phyloP scores from a whole-genome alignment of 2,329 filamentous ascomycete genomes.

The Fusarium aywerte region DNA sequence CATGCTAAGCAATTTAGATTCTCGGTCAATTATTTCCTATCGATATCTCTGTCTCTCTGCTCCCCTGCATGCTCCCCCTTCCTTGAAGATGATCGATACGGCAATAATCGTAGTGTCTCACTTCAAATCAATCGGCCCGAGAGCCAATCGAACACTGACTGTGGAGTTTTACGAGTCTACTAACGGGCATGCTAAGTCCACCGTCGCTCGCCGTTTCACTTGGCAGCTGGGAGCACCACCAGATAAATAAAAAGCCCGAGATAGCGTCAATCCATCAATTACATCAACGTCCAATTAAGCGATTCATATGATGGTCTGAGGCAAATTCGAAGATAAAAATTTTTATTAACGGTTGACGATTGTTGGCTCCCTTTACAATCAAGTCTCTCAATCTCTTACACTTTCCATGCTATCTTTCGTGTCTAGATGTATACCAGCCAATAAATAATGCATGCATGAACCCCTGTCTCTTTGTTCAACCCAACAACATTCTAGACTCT shows the following conservation, averaged over 20 bases:
- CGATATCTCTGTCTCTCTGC: neutral
- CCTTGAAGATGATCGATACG: slow-evolving; percentile 2
- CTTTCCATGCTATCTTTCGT: neutral
- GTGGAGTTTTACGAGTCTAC: neutral
- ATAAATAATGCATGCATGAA: neutral
- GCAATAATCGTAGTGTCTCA: neutral
- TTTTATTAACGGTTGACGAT: neutral
- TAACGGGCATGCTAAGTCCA: neutral
- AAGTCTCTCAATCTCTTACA: neutral
- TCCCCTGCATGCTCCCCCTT: neutral
- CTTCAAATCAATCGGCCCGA: neutral
- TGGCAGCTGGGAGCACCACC: neutral
- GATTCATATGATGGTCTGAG: neutral
- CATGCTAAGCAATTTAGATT: neutral
- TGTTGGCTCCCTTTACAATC: no score
- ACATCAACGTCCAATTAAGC: neutral
- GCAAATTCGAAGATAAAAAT: neutral
- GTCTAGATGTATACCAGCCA: neutral
- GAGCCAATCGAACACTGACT: neutral
- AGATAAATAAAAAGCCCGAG: neutral
- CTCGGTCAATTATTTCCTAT: neutral
- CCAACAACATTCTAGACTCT: slow-evolving; percentile 1
- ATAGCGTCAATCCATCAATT: neutral
- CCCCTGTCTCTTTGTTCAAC: neutral
- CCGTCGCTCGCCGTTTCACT: neutral